These are phyloP conservation scores for Xylariaceae sp. DNA, from an alignment of 2,329 filamentous ascomycete species.

Conservation along the genomic window DNA sequence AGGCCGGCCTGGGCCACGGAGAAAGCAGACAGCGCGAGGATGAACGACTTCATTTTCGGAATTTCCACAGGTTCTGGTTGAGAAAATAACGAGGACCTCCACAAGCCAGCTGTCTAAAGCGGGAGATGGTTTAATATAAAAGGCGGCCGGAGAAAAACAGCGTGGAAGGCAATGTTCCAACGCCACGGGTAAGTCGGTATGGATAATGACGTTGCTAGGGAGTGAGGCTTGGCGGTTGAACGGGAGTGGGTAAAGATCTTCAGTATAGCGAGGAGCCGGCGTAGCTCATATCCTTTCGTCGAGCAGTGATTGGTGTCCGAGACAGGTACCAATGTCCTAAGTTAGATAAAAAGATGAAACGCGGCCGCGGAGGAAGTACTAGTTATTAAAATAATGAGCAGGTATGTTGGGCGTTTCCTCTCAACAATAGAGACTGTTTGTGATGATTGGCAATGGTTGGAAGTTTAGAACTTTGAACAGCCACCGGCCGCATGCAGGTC, in stretches of 20 bases:
- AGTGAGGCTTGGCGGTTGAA: slow-evolving; percentile 2
- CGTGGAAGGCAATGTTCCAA: too few relatives aligned
- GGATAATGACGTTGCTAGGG: slow-evolving; percentile 8
- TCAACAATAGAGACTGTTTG: background rate
- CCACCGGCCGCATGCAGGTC: too few relatives aligned
- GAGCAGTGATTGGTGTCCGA: background rate
- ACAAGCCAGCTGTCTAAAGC: too few relatives aligned
- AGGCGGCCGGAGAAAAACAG: too few relatives aligned
- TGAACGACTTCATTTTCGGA: slow-evolving; percentile 19
- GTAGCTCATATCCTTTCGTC: background rate
- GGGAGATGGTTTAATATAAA: too few relatives aligned
- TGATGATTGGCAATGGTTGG: background rate
- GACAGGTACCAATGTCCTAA: background rate
- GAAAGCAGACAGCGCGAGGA: slow-evolving; percentile 15
- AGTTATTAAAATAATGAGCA: background rate
- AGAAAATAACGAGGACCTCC: slow-evolving; percentile 8
- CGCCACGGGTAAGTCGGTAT: slow-evolving; percentile 13
- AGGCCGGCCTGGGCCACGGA: slow-evolving; percentile 10
- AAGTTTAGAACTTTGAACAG: too few relatives aligned
- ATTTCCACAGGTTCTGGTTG: slow-evolving; percentile 1
- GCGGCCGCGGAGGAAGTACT: background rate
- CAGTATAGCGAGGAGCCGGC: background rate
- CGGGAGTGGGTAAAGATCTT: slow-evolving; percentile 3
- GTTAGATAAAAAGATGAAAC: background rate
- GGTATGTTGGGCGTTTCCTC: background rate